Conservation (phyloP, 805 yeast genomes). For the Hanseniaspora lachancei region DNA sequence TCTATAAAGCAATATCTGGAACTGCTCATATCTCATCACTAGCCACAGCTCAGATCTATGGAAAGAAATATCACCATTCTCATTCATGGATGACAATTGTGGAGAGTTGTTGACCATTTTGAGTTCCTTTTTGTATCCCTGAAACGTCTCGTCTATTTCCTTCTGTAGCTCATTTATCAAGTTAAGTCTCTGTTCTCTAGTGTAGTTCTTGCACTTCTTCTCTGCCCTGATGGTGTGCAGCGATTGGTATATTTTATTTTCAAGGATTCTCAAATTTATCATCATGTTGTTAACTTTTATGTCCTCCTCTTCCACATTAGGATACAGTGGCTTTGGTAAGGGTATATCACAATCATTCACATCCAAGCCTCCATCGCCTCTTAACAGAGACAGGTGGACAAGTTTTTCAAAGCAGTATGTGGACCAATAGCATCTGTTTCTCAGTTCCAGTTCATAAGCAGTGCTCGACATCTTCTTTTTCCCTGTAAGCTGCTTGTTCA, state of each 20-base stretch:
- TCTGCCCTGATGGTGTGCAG: conserved; percentile 36
- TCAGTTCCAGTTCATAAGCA: conserved; percentile 31
- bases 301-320: conserved; percentile 30
- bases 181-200: conserved; percentile 24
- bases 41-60: conserved; percentile 28
- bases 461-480: conserved; percentile 24
- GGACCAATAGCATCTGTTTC: conserved; percentile 38
- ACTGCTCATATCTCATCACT: conserved; percentile 34
- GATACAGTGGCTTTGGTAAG: conserved; percentile 29
- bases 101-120: conserved; percentile 16
- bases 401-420: conserved; percentile 37
- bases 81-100: background rate
- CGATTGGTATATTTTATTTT: conserved; percentile 34
- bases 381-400: conserved; percentile 37
- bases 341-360: conserved; percentile 41
- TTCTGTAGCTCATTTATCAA: conserved; percentile 27
- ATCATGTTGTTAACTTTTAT: conserved; percentile 32
- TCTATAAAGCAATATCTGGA: conserved; percentile 35
- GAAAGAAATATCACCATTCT: conserved; percentile 21
- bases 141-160: conserved; percentile 25
- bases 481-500: conserved; percentile 30
- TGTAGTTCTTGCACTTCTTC: conserved; percentile 21
- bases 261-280: conserved; percentile 34
- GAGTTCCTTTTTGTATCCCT: conserved; percentile 21
- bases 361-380: conserved; percentile 33